These are phyloP conservation scores for Populus nigra DNA, from an alignment of 345 rosid genomes.

Conservation along the genomic window DNA sequence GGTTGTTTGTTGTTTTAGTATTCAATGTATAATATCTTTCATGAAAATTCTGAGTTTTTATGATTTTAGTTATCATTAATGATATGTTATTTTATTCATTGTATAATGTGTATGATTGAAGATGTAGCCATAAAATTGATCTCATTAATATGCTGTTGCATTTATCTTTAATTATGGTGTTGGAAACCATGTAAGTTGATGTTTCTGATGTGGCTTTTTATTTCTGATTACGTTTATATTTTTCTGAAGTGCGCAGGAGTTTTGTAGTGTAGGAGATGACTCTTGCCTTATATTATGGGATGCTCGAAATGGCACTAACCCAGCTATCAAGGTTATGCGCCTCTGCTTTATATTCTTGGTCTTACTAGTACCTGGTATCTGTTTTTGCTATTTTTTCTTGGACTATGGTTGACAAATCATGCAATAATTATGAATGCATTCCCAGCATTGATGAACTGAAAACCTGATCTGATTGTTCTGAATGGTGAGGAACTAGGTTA, in stretches of 20 bases:
- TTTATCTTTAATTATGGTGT: not conserved
- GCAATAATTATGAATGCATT: not conserved
- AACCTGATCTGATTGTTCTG: not conserved
- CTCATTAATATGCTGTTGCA: not conserved
- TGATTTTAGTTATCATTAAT: not conserved
- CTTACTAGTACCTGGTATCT: not conserved
- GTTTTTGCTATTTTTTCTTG: not conserved
- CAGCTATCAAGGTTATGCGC: slow-evolving; percentile 62
- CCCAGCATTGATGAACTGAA: not conserved
- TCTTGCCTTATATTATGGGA: slow-evolving; percentile 99
- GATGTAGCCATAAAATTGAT: not conserved
- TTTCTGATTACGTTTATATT: slow-evolving; percentile 26
- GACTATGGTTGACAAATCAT: not conserved
- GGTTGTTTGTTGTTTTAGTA: not conserved
- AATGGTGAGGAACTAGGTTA: not conserved
- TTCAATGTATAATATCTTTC: not conserved
- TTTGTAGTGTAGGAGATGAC: slow-evolving; percentile 98
- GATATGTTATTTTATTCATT: not conserved
- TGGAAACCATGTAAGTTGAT: slow-evolving; percentile 2
- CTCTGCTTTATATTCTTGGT: not conserved
- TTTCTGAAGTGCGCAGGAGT: slow-evolving; percentile 80
- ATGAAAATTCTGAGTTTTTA: not conserved
- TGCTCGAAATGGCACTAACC: slow-evolving; percentile 86
- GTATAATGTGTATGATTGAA: not conserved
- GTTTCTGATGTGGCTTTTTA: slow-evolving; percentile 4